Conservation (phyloP, 305 asterid species). For the Fraxinus latifolia region DNA sequence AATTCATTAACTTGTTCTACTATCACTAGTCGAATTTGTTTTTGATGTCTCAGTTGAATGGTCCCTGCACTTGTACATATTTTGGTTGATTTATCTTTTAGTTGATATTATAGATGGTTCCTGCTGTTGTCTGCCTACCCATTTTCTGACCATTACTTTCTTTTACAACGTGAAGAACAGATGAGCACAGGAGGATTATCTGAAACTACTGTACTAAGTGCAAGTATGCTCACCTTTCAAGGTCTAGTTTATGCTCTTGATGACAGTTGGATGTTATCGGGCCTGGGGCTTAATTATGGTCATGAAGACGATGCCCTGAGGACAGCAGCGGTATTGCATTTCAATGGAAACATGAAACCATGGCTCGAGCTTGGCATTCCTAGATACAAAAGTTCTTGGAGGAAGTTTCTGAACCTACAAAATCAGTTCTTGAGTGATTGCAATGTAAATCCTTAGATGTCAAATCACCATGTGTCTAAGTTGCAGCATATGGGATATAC, state of each 20-base stretch:
- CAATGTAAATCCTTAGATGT: constrained; percentile 60
- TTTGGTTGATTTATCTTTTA: constrained; percentile 7
- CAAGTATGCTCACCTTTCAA: constrained; percentile 69
- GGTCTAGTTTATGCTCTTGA: constrained; percentile 67
- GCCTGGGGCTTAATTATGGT: constrained; percentile 81
- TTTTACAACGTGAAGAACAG: constrained; percentile 40
- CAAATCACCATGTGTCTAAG: constrained; percentile 21
- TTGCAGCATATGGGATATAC: constrained; percentile 26
- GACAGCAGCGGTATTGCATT: constrained; percentile 77
- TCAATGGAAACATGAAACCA: constrained; percentile 95
- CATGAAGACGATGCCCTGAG: constrained; percentile 38
- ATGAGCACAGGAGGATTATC: constrained; percentile 40
- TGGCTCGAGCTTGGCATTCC: constrained; percentile 97
- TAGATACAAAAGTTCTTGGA: constrained; percentile 68
- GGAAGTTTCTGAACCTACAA: constrained; percentile 62
- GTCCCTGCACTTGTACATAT: not conserved
- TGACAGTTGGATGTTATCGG: constrained; percentile 73
- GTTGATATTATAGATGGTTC: constrained; percentile 11
- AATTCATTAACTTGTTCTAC: not conserved
- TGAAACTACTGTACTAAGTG: constrained; percentile 52
- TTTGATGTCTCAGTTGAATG: not conserved
- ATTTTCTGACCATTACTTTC: constrained; percentile 14
- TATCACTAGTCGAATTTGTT: not conserved
- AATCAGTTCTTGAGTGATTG: constrained; percentile 74
- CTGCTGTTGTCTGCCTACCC: not conserved